Evolutionary conservation across 768 basidiomycete genomes (phyloP).

Genomic region (Amanita jacksonii): DNA sequence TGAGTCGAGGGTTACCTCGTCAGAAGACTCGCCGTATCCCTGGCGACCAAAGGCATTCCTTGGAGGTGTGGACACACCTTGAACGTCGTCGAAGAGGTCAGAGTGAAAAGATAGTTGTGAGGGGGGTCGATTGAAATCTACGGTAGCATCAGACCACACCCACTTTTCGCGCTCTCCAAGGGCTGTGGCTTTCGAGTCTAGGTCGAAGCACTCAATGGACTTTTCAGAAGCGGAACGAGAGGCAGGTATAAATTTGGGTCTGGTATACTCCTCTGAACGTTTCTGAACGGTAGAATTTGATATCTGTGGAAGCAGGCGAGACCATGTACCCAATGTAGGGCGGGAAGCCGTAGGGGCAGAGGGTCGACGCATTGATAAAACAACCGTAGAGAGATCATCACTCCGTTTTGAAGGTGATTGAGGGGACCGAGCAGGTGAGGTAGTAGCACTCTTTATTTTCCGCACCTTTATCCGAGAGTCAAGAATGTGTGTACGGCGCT

Average conservation of each 20-base stretch:
- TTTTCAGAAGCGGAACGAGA: background rate
- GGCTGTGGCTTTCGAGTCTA: conserved; percentile 7
- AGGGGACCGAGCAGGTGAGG: conserved; percentile 2
- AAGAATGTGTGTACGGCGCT: no score
- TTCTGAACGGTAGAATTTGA: background rate
- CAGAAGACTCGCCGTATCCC: background rate
- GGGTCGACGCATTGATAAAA: conserved; percentile 13
- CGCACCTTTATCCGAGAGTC: background rate
- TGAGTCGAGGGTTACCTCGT: no score
- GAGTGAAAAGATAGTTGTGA: conserved; percentile 24
- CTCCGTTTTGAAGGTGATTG: background rate
- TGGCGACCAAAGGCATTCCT: background rate
- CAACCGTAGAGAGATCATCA: background rate
- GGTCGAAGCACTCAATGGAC: background rate
- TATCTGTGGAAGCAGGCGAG: conserved; percentile 1
- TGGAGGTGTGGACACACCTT: conserved; percentile 22
- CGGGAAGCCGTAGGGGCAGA: conserved; percentile 17
- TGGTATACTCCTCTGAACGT: background rate
- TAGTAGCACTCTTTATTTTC: conserved; percentile 3
- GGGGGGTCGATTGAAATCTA: conserved; percentile 33
- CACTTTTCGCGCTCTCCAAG: conserved; percentile 10
- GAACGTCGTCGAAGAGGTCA: conserved; percentile 16
- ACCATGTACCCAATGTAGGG: conserved; percentile 15
- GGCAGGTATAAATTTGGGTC: background rate
- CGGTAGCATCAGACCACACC: conserved; percentile 17